phyloP scores from a whole-genome alignment of 106 monocot species.

The Dactylorhiza incarnata region DNA sequence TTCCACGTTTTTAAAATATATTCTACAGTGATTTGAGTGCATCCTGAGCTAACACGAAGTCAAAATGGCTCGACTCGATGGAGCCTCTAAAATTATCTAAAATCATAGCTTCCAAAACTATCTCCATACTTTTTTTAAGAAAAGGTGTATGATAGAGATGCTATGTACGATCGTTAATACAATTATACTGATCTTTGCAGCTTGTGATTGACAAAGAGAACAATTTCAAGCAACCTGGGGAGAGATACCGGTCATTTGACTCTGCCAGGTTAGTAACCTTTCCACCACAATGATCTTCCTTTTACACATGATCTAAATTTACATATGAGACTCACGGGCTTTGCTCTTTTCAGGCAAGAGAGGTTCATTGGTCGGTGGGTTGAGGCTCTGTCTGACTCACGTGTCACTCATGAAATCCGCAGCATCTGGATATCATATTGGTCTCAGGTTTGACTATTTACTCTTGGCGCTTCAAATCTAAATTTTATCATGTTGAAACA shows the following conservation, averaged over 20 bases:
- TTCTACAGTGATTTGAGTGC: too few relatives aligned
- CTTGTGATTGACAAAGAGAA: slow-evolving; percentile 48
- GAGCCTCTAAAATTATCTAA: too few relatives aligned
- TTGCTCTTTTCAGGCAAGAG: slow-evolving; percentile 37
- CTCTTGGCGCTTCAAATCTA: too few relatives aligned
- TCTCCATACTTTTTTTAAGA: too few relatives aligned
- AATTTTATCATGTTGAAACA: too few relatives aligned
- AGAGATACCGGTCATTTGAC: slow-evolving; percentile 80
- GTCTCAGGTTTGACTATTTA: slow-evolving; percentile 28
- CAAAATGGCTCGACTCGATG: too few relatives aligned
- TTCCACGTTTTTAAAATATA: too few relatives aligned
- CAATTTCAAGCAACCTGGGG: slow-evolving; percentile 97
- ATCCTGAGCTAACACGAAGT: too few relatives aligned
- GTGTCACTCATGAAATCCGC: slow-evolving; percentile 50
- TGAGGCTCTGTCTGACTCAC: slow-evolving; percentile 46
- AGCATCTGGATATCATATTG: slow-evolving; percentile 72
- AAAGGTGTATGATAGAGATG: neutral
- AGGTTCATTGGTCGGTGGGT: slow-evolving; percentile 53
- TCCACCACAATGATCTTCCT: neutral
- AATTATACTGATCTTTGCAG: neutral
- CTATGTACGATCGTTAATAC: neutral
- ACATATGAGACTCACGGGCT: neutral
- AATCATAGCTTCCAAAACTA: too few relatives aligned
- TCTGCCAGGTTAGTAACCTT: slow-evolving; percentile 46
- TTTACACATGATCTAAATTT: neutral